Evolutionary conservation across 129 eudicot genomes (phyloP).

Genomic region (Artemisia tridentata): DNA sequence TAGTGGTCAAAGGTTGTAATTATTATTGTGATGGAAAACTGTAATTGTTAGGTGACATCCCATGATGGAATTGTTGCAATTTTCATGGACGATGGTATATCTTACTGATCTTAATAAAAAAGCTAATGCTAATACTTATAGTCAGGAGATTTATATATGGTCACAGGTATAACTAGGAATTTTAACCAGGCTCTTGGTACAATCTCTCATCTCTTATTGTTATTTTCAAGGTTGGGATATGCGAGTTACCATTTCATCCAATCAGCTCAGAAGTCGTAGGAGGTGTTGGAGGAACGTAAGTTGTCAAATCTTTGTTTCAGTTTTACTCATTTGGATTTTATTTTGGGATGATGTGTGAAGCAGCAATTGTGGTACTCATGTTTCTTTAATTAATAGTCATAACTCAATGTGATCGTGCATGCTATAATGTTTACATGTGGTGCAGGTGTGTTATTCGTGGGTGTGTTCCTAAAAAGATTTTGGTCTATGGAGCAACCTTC

Average conservation of each 20-base stretch:
- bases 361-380: conserved; percentile 8
- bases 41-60: no score
- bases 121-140: not conserved
- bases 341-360: conserved; percentile 1
- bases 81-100: no score
- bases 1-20: no score
- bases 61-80: no score
- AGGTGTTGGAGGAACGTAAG: conserved; percentile 79
- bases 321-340: not conserved
- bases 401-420: not conserved
- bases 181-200: not conserved
- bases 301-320: conserved; percentile 9
- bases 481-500: conserved; percentile 86
- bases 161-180: not conserved
- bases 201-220: conserved; percentile 1
- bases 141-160: not conserved
- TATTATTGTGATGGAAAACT: no score
- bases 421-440: conserved; percentile 23
- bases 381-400: not conserved
- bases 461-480: conserved; percentile 95
- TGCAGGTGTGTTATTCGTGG: conserved; percentile 97
- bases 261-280: conserved; percentile 10
- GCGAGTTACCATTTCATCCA: conserved; percentile 21
- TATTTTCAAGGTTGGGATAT: conserved; percentile 72
- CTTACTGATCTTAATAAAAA: no score